Conservation (phyloP, 23 red algal genomes). For the Gracilaria domingensis region DNA sequence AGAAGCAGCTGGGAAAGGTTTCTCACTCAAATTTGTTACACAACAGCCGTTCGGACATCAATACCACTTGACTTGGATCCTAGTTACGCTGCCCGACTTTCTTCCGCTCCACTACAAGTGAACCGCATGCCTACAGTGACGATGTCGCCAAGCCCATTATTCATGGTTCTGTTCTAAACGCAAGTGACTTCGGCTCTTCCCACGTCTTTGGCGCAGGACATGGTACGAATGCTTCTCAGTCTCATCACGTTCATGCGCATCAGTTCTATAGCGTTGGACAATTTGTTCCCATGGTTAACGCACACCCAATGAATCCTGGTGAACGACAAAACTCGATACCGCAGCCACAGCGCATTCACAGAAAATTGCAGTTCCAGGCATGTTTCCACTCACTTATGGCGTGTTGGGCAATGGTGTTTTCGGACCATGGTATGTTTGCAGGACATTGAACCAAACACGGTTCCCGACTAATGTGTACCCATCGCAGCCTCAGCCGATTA, state of each 20-base stretch:
- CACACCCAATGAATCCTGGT: conserved; percentile 41
- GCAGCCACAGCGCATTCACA: neutral
- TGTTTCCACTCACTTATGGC: conserved; percentile 49
- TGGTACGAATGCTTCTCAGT: neutral
- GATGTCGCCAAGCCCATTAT: conserved; percentile 22
- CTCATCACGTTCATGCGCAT: conserved; percentile 18
- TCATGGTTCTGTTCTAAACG: conserved; percentile 6
- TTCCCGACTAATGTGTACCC: conserved; percentile 20
- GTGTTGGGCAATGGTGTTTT: conserved; percentile 27
- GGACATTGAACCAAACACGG: conserved; percentile 9
- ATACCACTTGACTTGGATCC: conserved; percentile 9
- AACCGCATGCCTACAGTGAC: conserved; percentile 9
- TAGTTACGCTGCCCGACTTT: conserved; percentile 10
- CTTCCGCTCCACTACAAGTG: neutral
- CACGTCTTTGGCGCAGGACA: conserved; percentile 13
- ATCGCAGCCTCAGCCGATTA: neutral
- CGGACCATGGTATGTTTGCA: conserved; percentile 3
- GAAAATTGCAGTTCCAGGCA: conserved; percentile 19
- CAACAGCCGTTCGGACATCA: conserved; percentile 11
- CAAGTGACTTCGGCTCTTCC: conserved; percentile 7
- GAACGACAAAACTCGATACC: neutral
- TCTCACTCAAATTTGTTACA: neutral
- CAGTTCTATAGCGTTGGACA: conserved; percentile 58
- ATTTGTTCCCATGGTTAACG: conserved; percentile 53
- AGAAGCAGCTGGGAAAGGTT: neutral